Base-by-base conservation (phyloP, 2,329 filamentous ascomycete species). In the Hymenoscyphus linearis region DNA sequence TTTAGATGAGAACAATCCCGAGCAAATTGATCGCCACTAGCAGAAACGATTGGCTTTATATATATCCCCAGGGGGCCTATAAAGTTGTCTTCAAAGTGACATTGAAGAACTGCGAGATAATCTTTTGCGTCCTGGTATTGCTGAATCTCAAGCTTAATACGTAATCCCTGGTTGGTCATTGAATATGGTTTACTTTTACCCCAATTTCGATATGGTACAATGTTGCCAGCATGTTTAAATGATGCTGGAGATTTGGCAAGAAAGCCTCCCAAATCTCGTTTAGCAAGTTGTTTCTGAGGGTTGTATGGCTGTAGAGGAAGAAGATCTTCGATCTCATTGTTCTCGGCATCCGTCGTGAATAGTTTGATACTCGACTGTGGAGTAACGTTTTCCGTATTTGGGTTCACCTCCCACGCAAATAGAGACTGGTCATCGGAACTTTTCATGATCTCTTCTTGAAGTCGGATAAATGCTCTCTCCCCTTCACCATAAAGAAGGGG, bases 401-500 rank as follows among this genome's bases (percentile, higher is more conserved):
- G 34, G 18, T 7, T 25, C 14, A 53, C 25, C 10, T 44, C 18
- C 71, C 70, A 72, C 9, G 69, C 70, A 14, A 76, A 72, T 2
- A 76, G 65, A 5, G 69, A 73, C 52, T 76, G 72, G 60, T 76
- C 75, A n/a, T 72, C 68, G 0, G 74, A 68, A n/a, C 58, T 62
- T 60, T 71, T 73, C 53, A 76, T 64, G 68, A 77, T 75, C 16
- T 76, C 72, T 22, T 70, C 64, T n/a, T 76, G 75, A 0, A 77
- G 62, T 4, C 75, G 63, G 0, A 55, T 18, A 26, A 76, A 77
- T 0, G 76, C 71, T 0, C 66, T 68, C 7, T 36, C 25, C 0
- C 74, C 73, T 55, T 76, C 74, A 0, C 78, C 70, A 57, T 80
- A 80, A 0, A 79, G 52, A 1, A 79, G 62, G 0, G 77, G 73